Conservation (phyloP, 495 filamentous ascomycete species). For the Lasiosphaeria hispida region DNA sequence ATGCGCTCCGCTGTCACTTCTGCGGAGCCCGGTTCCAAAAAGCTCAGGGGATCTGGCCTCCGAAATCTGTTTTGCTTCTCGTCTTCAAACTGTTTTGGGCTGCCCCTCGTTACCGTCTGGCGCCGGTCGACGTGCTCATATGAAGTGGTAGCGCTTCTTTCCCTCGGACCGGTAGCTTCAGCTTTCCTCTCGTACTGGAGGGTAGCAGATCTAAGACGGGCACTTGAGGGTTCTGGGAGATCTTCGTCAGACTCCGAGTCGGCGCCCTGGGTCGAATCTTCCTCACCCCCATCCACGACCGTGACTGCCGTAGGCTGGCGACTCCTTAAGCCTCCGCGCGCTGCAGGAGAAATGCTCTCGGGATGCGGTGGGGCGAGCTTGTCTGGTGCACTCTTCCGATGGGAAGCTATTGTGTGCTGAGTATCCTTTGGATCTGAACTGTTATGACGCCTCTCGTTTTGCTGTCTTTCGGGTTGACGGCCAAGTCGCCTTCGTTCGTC, state of each 20-base stretch:
- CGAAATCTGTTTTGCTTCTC: neutral
- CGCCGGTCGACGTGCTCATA: neutral
- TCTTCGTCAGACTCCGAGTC: conserved; percentile 1
- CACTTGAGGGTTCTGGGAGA: neutral
- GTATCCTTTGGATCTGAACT: neutral
- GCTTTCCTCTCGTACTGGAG: neutral
- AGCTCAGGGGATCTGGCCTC: conserved; percentile 31
- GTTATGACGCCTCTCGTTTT: neutral
- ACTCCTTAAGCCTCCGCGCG: neutral
- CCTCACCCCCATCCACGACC: neutral
- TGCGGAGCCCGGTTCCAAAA: conserved; percentile 34
- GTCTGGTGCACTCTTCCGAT: neutral
- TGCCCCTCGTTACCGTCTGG: neutral
- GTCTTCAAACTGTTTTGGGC: neutral
- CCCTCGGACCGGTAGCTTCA: neutral
- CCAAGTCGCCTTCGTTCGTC: too few relatives aligned
- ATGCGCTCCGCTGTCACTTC: conserved; percentile 31
- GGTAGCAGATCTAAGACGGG: neutral
- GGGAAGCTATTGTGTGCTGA: neutral
- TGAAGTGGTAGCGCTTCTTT: neutral
- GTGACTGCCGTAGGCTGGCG: too few relatives aligned
- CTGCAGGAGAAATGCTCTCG: neutral
- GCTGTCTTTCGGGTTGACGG: neutral
- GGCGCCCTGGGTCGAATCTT: neutral
- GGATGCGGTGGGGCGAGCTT: neutral